Evolutionary conservation across 73 alveolate genomes (phyloP), one percentile per base, ranked within the genome.

Genomic region (Paramecium biaurelia): DNA sequence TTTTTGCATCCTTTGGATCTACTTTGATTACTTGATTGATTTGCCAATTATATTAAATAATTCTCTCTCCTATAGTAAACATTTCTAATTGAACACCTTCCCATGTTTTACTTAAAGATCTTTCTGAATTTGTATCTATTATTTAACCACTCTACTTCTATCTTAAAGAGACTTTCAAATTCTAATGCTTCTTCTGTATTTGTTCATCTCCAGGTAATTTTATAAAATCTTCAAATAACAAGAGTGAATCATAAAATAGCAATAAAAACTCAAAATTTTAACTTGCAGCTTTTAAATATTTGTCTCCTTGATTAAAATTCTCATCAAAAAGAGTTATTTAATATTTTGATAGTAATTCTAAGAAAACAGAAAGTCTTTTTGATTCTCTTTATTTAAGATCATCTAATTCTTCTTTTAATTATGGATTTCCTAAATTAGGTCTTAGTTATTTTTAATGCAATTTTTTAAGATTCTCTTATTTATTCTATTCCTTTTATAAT

Each of bases 201-300:
- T 89, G 37, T 26, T 89, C 94, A 89, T 89, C 94, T 26, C 94
- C 94, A 7, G 94, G 94, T 24, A 89, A 63, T 43, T 89, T 89
- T 7, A 70, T 70, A 30, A 89, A 89, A 49, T 89, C 94, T 47
- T 89, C 94, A 70, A 89, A 89, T 24, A 89, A 45, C 20, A 89
- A 37, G n/a, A 70, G 58, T 7, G 94, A 63, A 70, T 89, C 94
- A 89, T 89, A 89, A 72, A 41, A 70, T 26, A 82, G 57, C 4
- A 89, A 45, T 2, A 89, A 43, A 38, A 89, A 89, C 34, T 89
- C 94, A 45, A 42, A 70, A 72, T 89, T 76, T 18, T 89, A 45
- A 30, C 74, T 21, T 15, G 57, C 35, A 21, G 56, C 74, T 67
- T 70, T 89, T 23, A 89, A 89, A 72, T 34, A 89, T 5, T 89